phyloP scores from a whole-genome alignment of 306 rosid genomes.

The Prinsepia uniflora region DNA sequence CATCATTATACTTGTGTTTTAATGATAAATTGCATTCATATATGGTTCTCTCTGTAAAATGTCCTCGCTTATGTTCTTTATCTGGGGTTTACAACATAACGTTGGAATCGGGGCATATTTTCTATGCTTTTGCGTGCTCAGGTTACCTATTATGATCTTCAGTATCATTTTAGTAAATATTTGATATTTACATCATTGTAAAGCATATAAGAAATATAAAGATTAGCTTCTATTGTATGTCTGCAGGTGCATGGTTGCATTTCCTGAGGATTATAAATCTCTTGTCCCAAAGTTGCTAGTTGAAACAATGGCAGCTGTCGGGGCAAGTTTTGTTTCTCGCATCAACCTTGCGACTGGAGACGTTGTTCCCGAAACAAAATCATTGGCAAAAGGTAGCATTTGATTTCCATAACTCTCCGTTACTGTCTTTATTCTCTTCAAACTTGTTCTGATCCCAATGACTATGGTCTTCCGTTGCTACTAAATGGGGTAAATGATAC shows the following conservation, averaged over 20 bases:
- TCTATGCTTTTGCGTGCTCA: not conserved
- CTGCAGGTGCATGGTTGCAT: constrained; percentile 86
- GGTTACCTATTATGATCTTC: not conserved
- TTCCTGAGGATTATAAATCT: constrained; percentile 78
- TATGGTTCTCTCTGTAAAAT: not conserved
- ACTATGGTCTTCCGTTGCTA: not conserved
- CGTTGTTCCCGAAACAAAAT: constrained; percentile 92
- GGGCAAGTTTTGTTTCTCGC: constrained; percentile 80
- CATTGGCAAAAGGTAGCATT: constrained; percentile 75
- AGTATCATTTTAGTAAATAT: not conserved
- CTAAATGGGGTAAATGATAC: not conserved
- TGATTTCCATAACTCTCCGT: not conserved
- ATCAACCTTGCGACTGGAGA: constrained; percentile 77
- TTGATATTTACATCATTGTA: constrained; percentile 7
- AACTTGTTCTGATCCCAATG: not conserved
- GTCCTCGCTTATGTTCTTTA: not conserved
- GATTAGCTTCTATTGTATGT: constrained; percentile 25
- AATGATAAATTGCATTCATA: not conserved
- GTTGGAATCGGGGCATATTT: not conserved
- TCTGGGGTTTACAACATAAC: not conserved
- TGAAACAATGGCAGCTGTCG: constrained; percentile 79
- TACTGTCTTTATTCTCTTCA: not conserved
- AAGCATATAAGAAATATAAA: not conserved
- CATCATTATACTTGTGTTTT: not conserved
- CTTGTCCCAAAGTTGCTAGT: constrained; percentile 81